Conservation (phyloP, 2,329 filamentous ascomycete species). For the Hirsutella rhossiliensis region DNA sequence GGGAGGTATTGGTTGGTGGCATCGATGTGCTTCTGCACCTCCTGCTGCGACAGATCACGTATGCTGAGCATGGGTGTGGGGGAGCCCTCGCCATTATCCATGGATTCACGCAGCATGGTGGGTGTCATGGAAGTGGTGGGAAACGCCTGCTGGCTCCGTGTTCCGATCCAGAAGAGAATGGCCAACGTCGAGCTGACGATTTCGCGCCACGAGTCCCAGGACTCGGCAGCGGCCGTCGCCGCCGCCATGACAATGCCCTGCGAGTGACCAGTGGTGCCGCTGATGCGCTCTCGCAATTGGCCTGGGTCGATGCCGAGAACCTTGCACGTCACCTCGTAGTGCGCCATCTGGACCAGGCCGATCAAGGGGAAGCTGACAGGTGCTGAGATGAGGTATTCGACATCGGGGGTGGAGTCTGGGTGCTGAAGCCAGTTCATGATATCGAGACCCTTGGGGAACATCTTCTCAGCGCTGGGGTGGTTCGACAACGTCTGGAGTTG, state of each 20-base stretch:
- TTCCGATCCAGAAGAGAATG: conserved; percentile 97
- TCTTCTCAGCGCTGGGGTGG: conserved; percentile 80
- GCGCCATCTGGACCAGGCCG: conserved; percentile 87
- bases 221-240: conserved; percentile 77
- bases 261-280: conserved; percentile 88
- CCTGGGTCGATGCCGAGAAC: conserved; percentile 83
- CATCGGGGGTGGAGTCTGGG: conserved; percentile 79
- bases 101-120: conserved; percentile 79
- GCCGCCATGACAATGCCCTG: conserved; percentile 93
- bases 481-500: conserved; percentile 76
- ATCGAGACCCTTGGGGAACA: conserved; percentile 94
- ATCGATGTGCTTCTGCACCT: conserved; percentile 94
- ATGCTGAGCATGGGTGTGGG: conserved; percentile 98
- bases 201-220: conserved; percentile 85
- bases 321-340: conserved; percentile 91
- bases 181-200: conserved; percentile 71
- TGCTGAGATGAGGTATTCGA: conserved; percentile 87
- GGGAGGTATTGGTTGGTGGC: conserved; percentile 95
- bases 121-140: conserved; percentile 89
- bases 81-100: conserved; percentile 86
- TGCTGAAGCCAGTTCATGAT: conserved; percentile 88
- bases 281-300: conserved; percentile 70
- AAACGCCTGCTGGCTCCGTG: conserved; percentile 93
- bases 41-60: conserved; percentile 74
- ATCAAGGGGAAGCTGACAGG: conserved; percentile 95